A percentile compares a stretch with the other conserved stretches of the same genome.
Conservation (phyloP, 2,329 filamentous ascomycete species). For the Mycocentrospora acerina region DNA sequence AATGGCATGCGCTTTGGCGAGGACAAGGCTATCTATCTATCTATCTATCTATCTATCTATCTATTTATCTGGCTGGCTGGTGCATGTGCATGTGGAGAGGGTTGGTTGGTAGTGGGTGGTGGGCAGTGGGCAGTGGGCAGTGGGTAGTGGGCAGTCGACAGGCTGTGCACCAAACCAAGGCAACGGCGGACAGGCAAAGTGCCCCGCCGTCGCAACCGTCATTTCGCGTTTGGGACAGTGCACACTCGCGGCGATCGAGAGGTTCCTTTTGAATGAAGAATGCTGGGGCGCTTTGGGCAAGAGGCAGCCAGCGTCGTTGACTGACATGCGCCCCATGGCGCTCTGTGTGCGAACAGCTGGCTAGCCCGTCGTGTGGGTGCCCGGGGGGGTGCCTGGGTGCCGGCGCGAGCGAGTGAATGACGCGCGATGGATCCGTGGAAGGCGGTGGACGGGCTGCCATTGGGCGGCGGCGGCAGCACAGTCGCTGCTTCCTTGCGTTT, state of each 20-base stretch:
- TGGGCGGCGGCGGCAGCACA: slow-evolving; percentile 23
- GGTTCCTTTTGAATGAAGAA: not conserved
- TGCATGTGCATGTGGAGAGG: no score
- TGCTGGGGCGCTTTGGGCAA: slow-evolving; percentile 8
- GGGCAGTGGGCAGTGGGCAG: slow-evolving; percentile 23
- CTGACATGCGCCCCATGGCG: slow-evolving; percentile 12
- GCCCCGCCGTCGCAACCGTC: no score
- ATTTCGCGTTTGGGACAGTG: slow-evolving; percentile 18
- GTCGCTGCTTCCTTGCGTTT: slow-evolving; percentile 33
- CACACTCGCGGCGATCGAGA: slow-evolving; percentile 4
- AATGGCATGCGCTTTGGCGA: no score
- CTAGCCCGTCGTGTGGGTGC: slow-evolving; percentile 17
- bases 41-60: no score
- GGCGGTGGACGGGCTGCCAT: slow-evolving; percentile 19
- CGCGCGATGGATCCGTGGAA: slow-evolving; percentile 20
- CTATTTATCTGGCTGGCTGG: no score
- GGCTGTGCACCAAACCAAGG: no score
- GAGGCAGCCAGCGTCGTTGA: slow-evolving; percentile 8
- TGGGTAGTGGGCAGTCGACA: slow-evolving; percentile 10
- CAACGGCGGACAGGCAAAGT: no score
- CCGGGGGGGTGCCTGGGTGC: slow-evolving; percentile 20
- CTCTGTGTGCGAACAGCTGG: slow-evolving; percentile 23
- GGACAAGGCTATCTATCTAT: no score
- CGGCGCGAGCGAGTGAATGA: slow-evolving; percentile 16
- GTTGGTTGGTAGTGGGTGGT: slow-evolving; percentile 3